Evolutionary conservation across 2,329 filamentous ascomycete genomes (phyloP).

Genomic region (Dactylonectria macrodidyma): DNA sequence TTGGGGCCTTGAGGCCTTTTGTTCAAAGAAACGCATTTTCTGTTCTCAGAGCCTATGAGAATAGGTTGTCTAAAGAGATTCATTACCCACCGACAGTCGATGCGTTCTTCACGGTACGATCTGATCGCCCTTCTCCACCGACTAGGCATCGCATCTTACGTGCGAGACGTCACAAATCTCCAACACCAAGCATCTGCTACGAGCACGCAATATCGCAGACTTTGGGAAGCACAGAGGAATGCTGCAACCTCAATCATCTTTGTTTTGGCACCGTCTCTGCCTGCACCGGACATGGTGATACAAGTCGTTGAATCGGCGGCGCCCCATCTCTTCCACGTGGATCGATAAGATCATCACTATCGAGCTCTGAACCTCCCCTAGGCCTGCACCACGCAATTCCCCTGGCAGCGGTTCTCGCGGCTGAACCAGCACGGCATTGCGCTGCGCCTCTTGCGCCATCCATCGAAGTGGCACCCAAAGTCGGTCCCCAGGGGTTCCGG

Average conservation of each 20-base stretch:
- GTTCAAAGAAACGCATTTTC: background rate
- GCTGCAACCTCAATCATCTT: background rate
- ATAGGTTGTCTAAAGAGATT: background rate
- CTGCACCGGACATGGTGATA: background rate
- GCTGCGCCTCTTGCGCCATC: slow-evolving; percentile 28
- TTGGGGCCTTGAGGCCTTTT: background rate
- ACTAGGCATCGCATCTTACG: background rate
- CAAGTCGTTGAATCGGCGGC: background rate
- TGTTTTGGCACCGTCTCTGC: background rate
- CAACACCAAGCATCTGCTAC: background rate
- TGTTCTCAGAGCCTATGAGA: background rate
- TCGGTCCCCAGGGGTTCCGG: background rate
- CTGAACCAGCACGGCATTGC: slow-evolving; percentile 23
- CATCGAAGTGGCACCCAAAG: slow-evolving; percentile 4
- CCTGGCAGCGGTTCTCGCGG: background rate
- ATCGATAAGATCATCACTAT: slow-evolving; percentile 4
- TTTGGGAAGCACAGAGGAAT: background rate
- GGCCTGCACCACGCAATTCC: background rate
- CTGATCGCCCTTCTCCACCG: slow-evolving; percentile 1
- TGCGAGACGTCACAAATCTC: background rate
- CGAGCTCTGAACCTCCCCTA: background rate
- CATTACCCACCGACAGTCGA: background rate
- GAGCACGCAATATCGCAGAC: background rate
- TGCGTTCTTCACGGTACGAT: background rate
- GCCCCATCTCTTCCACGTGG: slow-evolving; percentile 5